Evolutionary conservation across 495 filamentous ascomycete genomes (phyloP).

Genomic region (Penicillium pancosmium): DNA sequence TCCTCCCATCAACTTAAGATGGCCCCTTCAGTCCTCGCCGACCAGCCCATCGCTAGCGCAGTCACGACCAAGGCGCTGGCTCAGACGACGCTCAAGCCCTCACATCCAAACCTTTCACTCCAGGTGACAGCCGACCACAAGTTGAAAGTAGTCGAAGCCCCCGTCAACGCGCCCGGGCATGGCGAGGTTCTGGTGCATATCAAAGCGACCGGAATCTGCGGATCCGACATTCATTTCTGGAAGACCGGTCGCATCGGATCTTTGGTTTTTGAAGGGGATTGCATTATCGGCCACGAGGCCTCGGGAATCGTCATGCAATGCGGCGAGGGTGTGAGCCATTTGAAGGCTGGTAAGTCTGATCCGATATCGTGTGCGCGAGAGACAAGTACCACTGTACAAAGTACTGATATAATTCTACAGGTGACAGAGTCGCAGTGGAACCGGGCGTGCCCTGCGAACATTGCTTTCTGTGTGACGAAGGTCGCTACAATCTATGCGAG

Average conservation of each 20-base stretch:
- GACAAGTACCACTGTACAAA: neutral
- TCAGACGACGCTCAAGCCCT: constrained; percentile 18
- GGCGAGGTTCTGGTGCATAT: constrained; percentile 55
- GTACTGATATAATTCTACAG: constrained; percentile 29
- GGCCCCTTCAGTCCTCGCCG: constrained; percentile 20
- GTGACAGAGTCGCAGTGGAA: constrained; percentile 76
- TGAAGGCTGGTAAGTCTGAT: constrained; percentile 34
- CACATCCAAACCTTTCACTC: constrained; percentile 54
- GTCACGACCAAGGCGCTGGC: constrained; percentile 13
- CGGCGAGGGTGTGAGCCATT: constrained; percentile 47
- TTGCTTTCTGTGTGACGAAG: constrained; percentile 65
- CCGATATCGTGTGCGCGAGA: too few species aligned
- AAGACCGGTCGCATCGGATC: constrained; percentile 77
- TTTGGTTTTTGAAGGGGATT: constrained; percentile 65
- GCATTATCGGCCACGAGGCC: constrained; percentile 80
- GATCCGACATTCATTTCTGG: constrained; percentile 77
- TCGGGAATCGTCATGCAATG: constrained; percentile 68
- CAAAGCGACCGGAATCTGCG: constrained; percentile 55
- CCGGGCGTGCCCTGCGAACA: constrained; percentile 69
- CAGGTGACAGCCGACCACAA: constrained; percentile 59
- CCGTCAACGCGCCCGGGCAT: constrained; percentile 47
- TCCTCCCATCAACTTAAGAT: constrained; percentile 6
- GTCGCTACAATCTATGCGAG: constrained; percentile 79
- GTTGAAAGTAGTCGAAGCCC: constrained; percentile 53
- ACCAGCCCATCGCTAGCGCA: constrained; percentile 11